phyloP scores from a whole-genome alignment of 352 stramenopile species.

The Pythium monospermum region DNA sequence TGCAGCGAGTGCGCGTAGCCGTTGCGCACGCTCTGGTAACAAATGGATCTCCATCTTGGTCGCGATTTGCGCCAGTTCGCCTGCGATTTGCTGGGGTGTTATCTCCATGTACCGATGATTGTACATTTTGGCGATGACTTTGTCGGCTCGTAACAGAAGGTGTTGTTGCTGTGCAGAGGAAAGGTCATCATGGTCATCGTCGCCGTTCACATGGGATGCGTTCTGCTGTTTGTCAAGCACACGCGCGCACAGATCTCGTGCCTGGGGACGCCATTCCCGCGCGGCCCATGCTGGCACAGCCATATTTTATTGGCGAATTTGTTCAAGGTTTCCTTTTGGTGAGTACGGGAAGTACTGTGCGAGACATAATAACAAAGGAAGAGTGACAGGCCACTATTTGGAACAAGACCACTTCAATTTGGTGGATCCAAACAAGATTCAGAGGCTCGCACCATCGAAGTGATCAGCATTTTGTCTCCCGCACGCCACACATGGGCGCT shows the following conservation, averaged over 20 bases:
- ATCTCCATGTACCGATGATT: constrained; percentile 43
- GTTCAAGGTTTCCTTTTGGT: background rate
- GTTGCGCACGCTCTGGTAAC: constrained; percentile 33
- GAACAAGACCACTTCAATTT: constrained; percentile 3
- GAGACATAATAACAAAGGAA: too few relatives aligned
- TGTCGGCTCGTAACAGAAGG: constrained; percentile 37
- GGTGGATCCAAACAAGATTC: too few relatives aligned
- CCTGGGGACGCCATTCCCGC: constrained; percentile 54
- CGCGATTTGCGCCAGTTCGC: constrained; percentile 33
- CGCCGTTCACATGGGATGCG: background rate
- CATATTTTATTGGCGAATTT: constrained; percentile 9
- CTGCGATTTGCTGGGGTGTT: constrained; percentile 40
- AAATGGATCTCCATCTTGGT: constrained; percentile 58
- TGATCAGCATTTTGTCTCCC: too few relatives aligned
- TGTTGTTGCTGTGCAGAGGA: constrained; percentile 16
- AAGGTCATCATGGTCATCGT: background rate
- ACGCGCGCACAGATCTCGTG: constrained; percentile 35
- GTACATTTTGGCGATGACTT: constrained; percentile 44
- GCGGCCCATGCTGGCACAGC: constrained; percentile 42
- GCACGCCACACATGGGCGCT: too few relatives aligned
- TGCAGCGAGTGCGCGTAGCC: constrained; percentile 28
- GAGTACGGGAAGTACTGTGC: background rate
- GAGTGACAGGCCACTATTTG: constrained; percentile 6
- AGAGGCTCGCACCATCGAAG: too few relatives aligned
- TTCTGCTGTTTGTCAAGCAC: constrained; percentile 2